phyloP scores from a whole-genome alignment of 441 rosid genomes.

The Pelargonium citronellum region DNA sequence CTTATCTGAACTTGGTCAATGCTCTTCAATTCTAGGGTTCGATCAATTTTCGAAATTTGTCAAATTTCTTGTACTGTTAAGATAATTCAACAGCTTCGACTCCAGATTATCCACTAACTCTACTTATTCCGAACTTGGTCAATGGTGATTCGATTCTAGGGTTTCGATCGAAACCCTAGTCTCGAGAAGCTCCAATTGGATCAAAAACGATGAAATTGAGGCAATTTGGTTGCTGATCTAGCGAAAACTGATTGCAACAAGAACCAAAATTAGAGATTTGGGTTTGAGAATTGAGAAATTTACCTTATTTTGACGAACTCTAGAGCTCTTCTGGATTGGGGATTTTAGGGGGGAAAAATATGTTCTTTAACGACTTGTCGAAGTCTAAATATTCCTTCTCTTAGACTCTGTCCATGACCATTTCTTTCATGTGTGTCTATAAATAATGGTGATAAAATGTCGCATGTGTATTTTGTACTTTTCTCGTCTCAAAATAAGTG shows the following conservation, averaged over 20 bases:
- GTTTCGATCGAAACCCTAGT: slow-evolving; percentile 6
- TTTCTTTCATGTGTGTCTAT: no score
- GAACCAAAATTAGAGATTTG: not conserved
- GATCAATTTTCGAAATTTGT: not conserved
- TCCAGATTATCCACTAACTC: not conserved
- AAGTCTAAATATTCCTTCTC: no score
- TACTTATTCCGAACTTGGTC: not conserved
- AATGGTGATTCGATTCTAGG: not conserved
- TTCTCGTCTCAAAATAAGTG: no score
- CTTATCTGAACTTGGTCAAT: not conserved
- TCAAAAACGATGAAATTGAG: not conserved
- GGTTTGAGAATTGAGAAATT: not conserved
- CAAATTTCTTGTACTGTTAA: no score
- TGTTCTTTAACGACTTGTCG: no score
- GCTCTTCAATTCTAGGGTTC: not conserved
- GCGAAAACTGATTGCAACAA: not conserved
- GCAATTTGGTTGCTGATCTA: not conserved
- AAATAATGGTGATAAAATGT: no score
- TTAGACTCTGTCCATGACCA: no score
- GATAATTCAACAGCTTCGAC: not conserved
- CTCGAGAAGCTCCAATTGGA: not conserved
- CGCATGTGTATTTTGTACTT: no score
- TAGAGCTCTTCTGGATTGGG: not conserved
- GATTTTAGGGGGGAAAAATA: not conserved
- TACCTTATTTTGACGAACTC: not conserved